Evolutionary conservation across 306 rosid species (phyloP), one percentile per base, ranked within the genome.

Genomic region (Malus fusca): DNA sequence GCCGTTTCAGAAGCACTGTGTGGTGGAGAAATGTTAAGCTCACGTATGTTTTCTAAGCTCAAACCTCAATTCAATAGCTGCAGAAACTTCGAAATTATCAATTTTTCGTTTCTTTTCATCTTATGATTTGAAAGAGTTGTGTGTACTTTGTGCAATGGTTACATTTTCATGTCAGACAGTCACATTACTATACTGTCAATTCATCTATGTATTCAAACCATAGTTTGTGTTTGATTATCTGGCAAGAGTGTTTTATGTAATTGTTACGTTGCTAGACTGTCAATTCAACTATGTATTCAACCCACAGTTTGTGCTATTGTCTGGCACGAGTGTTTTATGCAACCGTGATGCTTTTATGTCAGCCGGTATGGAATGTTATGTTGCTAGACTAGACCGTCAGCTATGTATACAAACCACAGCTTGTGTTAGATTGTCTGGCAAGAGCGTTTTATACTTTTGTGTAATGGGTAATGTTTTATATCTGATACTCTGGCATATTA

Each of bases 21-120:
- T 96, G 99, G 99, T 96, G 99, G 99, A 89, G 91, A 86, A 96
- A 96, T 71, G 99, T 96, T 77, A 92, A 96, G 85, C 98, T 96
- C 63, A 85, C 84, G 99, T 96, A 89, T 9, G 99, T 69, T 80
- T 42, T 82, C 74, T 51, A 21, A 35, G 68, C 77, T 76, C 14
- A 63, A 68, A 30, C 48, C 12, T 66, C 77, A 25, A 21, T 6
- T 67, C 77, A 62, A 11, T 18, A 25, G 60, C 73, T 22, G 17
- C 6, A 48, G 23, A 8, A 30, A 31, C 22, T 37, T 72, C 8
- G n/a, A 35, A 65, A 19, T 65, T 35, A 11, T 22, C 48, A 66
- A 21, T 2, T 35, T 19, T 21, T 9, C 11, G 7, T 11, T 4
- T 5, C 21, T 8, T 35, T 21, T 35, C 28, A 66, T 19, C 51